Percentiles rank a stretch among this genome's conserved stretches.
Evolutionary conservation across 441 rosid species (phyloP).

Genomic region (Monsonia emarginata): DNA sequence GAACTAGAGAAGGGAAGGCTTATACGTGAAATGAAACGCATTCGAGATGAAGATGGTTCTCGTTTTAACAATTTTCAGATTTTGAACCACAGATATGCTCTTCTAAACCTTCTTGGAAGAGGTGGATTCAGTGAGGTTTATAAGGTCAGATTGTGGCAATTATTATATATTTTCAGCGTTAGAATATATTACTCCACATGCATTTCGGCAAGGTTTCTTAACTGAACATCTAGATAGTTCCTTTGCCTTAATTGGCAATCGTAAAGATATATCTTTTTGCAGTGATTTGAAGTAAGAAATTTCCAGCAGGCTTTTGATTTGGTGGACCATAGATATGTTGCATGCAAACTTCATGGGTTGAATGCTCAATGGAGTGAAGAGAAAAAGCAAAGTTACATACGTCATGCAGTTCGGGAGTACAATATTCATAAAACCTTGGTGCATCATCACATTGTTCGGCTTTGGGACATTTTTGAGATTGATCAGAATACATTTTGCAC

Average conservation of each 20-base stretch:
- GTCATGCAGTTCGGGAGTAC: constrained; percentile 91
- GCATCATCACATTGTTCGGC: constrained; percentile 95
- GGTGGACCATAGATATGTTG: constrained; percentile 92
- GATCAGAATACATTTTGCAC: constrained; percentile 98
- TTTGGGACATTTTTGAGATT: constrained; percentile 96
- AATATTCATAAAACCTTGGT: constrained; percentile 94
- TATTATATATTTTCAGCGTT: constrained; percentile 18
- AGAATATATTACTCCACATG: constrained; percentile 17
- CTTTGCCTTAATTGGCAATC: constrained; percentile 50
- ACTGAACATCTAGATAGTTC: constrained; percentile 19
- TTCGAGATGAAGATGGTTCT: constrained; percentile 96
- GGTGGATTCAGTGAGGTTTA: constrained; percentile 99
- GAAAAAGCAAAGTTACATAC: constrained; percentile 92
- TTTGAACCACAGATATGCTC: constrained; percentile 80
- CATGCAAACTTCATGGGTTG: constrained; percentile 95
- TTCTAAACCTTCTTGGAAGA: constrained; percentile 91
- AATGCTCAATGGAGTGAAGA: constrained; percentile 99
- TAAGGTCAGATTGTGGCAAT: constrained; percentile 62
- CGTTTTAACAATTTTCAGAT: constrained; percentile 94
- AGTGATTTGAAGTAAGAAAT: constrained; percentile 59
- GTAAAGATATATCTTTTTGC: constrained; percentile 45
- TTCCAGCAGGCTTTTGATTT: constrained; percentile 96
- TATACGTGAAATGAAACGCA: constrained; percentile 94
- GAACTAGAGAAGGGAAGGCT: constrained; percentile 93
- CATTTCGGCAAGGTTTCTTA: constrained; percentile 11